Evolutionary conservation across 2,329 filamentous ascomycete species (phyloP).

Genomic region (Neofusicoccum laricinum): DNA sequence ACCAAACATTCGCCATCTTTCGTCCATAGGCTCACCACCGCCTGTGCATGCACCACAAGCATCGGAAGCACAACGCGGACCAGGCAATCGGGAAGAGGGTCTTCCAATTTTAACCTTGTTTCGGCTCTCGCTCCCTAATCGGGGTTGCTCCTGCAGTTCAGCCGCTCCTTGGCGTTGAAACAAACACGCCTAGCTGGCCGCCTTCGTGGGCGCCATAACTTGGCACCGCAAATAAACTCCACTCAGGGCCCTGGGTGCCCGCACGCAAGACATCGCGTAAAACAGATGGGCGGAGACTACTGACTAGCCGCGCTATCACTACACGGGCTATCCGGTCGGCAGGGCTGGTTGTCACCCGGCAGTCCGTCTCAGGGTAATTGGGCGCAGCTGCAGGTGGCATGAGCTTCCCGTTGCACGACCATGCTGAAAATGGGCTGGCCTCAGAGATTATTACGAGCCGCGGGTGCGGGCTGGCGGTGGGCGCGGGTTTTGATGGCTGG

Average conservation of each 20-base stretch:
- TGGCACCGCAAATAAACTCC: background rate
- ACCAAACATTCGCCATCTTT: background rate
- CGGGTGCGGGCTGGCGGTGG: background rate
- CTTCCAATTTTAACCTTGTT: background rate
- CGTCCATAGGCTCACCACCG: too few species aligned
- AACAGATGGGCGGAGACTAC: background rate
- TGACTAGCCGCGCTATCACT: background rate
- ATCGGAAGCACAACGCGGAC: background rate
- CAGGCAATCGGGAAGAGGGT: background rate
- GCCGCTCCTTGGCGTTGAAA: slow-evolving; percentile 4
- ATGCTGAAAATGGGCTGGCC: background rate
- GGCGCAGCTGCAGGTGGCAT: background rate
- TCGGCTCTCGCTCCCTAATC: background rate
- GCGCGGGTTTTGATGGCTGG: background rate
- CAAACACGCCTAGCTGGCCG: slow-evolving; percentile 3
- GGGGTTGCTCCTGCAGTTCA: background rate
- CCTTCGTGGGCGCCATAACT: background rate
- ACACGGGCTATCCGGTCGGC: too few species aligned
- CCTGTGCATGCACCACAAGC: background rate
- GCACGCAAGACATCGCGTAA: background rate
- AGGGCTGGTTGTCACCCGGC: background rate
- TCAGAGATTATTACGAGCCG: background rate
- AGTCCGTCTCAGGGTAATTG: background rate
- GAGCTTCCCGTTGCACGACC: background rate
- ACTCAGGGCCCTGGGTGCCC: background rate